Evolutionary conservation across 2,329 filamentous ascomycete species (phyloP), one percentile per base, ranked within the genome.

Genomic region (Lecanosticta acicola): DNA sequence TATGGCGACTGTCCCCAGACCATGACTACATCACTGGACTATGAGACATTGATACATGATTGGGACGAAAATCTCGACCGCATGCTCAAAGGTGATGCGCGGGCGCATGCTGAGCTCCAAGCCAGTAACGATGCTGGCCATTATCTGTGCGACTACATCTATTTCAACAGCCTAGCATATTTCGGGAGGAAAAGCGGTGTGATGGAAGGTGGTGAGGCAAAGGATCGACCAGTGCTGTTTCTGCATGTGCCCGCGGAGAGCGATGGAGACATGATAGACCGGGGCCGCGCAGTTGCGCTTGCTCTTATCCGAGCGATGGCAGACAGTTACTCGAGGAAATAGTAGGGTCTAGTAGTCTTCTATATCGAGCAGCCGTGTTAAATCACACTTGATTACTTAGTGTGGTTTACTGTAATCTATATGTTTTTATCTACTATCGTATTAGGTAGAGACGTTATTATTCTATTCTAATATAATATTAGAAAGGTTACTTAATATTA

Each of bases 111-210:
- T 20, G 65, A 65, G 41, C 58, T 68, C 3, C 54, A 63, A 39
- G 47, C 60, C n/a, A 69, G 62, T 21, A 61, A 68, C 35, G 67
- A 71, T 50, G 64, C 70, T 2, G 67, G 69, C 2, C 66, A 65
- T 18, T 72, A 65, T 54, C 55, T 71, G 3, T 73, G 71, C 56
- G 69, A 70, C 29, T 72, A 70, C 48, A 66, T 66, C n/a, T 72
- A 72, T 51, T 70, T 66, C 50, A 62, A 64, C 32, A 64, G 60
- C 20, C 51, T 73, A 48, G 63, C 63, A 2, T 63, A 60, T 52
- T 65, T 58, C 35, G 64, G 51, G 4, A 49, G 57, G 34, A 46
- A 54, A 26, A 56, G 49, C 37, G 41, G 50, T 24, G 24, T 45
- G 20, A 49, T 55, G 40, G 53, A 55, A 37, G 56, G 48, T 18